Base-by-base conservation (phyloP, 805 yeast species). In the Ogataea degrootiae region DNA sequence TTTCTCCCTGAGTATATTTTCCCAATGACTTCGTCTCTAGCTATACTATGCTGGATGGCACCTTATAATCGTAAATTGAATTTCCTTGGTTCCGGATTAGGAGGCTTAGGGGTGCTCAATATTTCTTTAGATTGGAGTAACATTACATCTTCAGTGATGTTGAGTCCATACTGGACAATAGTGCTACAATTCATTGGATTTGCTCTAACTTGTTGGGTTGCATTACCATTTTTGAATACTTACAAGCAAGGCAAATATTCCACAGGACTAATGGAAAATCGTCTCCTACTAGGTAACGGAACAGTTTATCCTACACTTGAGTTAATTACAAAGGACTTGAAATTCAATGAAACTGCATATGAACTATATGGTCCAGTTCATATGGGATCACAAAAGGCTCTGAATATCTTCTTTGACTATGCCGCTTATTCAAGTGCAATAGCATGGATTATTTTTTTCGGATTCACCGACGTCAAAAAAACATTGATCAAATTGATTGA, bases 71-170 rank as follows among this genome's bases (percentile, higher is more conserved):
- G 57, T 9, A 61, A 61, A 0, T 51, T 70, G 12, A 75, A 74
- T 46, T 76, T 76, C 49, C 53, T 75, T 9, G 80, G 80, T 5
- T 71, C 77, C n/a, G 80, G 80, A 0, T 54, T 76, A 43, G 80
- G 80, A 2, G 80, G 80, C 1, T 68, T 75, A 68, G 80, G 80
- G 6, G 58, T 76, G 34, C 56, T 76, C 46, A 76, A 76, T 50
- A 59, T 76, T 22, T 64, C 79, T 1, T 61, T 76, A 33, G 80
- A 76, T 50, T 76, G 81, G 80, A 73, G 79, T 45, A 76, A 76
- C 52, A 74, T 76, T 44, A 73, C 80, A 1, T 74, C 79, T 0
- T 57, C 64, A 6, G 76, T 76, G 39, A 71, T 76, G 79, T 54
- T 76, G 14, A 53, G 68, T 42, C 81, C 81, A 0, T 76, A 75